Conservation (phyloP, 2,329 filamentous ascomycete species). For the Neoascochyta sp. region DNA sequence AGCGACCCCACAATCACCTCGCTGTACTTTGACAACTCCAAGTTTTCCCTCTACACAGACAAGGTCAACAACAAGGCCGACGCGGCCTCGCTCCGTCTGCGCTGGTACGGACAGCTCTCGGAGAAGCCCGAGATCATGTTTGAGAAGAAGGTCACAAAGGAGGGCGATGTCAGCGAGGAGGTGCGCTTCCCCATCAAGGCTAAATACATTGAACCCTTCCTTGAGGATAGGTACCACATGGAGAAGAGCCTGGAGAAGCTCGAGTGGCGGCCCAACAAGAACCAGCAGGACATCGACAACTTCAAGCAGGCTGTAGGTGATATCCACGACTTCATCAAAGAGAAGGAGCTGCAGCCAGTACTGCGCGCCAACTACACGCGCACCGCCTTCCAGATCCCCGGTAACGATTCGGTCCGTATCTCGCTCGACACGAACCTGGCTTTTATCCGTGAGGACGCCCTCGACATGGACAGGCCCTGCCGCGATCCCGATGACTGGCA, state of each 20-base stretch:
- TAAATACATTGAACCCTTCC: slow-evolving; percentile 85
- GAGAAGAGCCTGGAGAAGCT: slow-evolving; percentile 88
- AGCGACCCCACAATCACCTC: slow-evolving; percentile 88
- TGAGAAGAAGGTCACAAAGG: slow-evolving; percentile 83
- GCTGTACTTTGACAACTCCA: slow-evolving; percentile 87
- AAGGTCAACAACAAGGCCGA: slow-evolving; percentile 75
- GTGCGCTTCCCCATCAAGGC: slow-evolving; percentile 82
- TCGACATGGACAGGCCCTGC: slow-evolving; percentile 82
- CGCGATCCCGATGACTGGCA: slow-evolving; percentile 89
- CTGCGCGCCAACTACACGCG: slow-evolving; percentile 89
- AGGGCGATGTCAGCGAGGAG: slow-evolving; percentile 74
- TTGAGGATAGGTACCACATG: slow-evolving; percentile 83
- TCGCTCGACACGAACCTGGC: slow-evolving; percentile 90
- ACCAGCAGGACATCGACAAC: slow-evolving; percentile 61
- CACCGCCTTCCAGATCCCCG: slow-evolving; percentile 93
- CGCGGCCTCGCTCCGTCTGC: slow-evolving; percentile 76
- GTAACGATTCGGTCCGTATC: slow-evolving; percentile 84
- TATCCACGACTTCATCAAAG: slow-evolving; percentile 75
- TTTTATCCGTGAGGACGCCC: slow-evolving; percentile 70
- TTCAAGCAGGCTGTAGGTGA: slow-evolving; percentile 70
- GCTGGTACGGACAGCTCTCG: slow-evolving; percentile 86
- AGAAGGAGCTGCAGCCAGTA: slow-evolving; percentile 75
- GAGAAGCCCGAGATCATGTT: slow-evolving; percentile 75
- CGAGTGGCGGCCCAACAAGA: slow-evolving; percentile 67
- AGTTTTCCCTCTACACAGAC: slow-evolving; percentile 79